phyloP scores from a whole-genome alignment of 176 grass and related monocot species.

The Olyra latifolia region DNA sequence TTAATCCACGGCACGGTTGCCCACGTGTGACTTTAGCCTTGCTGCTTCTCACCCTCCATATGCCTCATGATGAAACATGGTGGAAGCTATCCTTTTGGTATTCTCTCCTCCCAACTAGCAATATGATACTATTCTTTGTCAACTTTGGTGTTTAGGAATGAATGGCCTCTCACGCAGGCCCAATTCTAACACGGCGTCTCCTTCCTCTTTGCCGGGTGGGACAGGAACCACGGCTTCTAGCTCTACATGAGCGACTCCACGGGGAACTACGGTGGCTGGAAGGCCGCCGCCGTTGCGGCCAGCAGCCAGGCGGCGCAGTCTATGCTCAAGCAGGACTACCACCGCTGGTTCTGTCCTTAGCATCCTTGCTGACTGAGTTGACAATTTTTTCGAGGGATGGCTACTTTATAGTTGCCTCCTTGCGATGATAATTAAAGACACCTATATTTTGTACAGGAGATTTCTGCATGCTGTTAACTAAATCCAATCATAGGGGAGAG shows the following conservation, averaged over 20 bases:
- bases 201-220: slow-evolving; percentile 94
- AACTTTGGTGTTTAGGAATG: no score
- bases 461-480: not conserved
- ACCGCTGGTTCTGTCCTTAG: not conserved
- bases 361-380: not conserved
- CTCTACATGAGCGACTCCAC: slow-evolving; percentile 91
- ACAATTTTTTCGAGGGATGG: no score
- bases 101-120: no score
- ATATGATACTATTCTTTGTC: no score
- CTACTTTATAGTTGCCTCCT: no score
- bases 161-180: no score
- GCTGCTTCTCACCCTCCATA: no score
- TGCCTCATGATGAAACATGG: no score
- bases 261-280: slow-evolving; percentile 86
- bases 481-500: not conserved
- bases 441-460: not conserved
- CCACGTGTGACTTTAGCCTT: no score
- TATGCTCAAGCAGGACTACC: slow-evolving; percentile 93
- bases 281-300: slow-evolving; percentile 79
- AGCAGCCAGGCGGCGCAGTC: slow-evolving; percentile 94
- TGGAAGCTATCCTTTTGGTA: no score
- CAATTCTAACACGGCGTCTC: no score
- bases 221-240: slow-evolving; percentile 85
- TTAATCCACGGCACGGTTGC: no score
- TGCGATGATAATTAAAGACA: not conserved